Base-by-base conservation (phyloP, 345 rosid genomes). In the Dipteronia sinensis region DNA sequence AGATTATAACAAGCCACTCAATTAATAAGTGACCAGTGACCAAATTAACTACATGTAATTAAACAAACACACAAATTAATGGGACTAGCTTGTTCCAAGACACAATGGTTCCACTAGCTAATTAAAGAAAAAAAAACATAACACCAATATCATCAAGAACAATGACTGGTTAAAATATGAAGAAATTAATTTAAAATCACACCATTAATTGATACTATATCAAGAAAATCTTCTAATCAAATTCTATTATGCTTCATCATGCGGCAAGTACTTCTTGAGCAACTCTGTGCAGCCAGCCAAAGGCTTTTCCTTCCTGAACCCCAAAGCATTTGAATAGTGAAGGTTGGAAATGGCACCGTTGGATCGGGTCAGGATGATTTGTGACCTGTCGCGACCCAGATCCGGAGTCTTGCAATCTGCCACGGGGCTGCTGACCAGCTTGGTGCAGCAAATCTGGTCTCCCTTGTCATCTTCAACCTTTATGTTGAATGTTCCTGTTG, bases 281-380 rank as follows among this genome's bases (percentile, higher is more conserved):
- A 94, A 73, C 59, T 84, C 73, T 13, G 72, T 34, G 51, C 98
- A 92, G 15, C 87, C 90, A 38, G 73, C 64, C 17, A 84, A 73
- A 0, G 87, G 83, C 47, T 80, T 1, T 42, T 88, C 84, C 76
- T 64, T 84, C 27, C 87, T n/a, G 87, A 84, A 91, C 8, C 97
- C 92, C 90, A 93, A 76, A 47, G 92, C 73, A 73, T 94, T 94
- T 34, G 93, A 93, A 38, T 19, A 77, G 59, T 87, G 93, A 44
- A 74, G 73, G n/a, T 80, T 74, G 7, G 94, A 79, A 70, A 82
- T 34, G 56, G 84, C 89, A 3, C 98, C 97, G 27, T 92, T 93
- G 85, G 77, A 16, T 5, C 89, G 85, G 11, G 97, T 94, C 69
- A 93, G 88, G 73, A 91, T 84, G 12, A 92, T 82, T 1, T 86